A percentile compares a stretch with the other conserved stretches of the same genome.
Evolutionary conservation across 1,284 basidiomycete genomes (phyloP).

Genomic region (Neonothopanus nambi): DNA sequence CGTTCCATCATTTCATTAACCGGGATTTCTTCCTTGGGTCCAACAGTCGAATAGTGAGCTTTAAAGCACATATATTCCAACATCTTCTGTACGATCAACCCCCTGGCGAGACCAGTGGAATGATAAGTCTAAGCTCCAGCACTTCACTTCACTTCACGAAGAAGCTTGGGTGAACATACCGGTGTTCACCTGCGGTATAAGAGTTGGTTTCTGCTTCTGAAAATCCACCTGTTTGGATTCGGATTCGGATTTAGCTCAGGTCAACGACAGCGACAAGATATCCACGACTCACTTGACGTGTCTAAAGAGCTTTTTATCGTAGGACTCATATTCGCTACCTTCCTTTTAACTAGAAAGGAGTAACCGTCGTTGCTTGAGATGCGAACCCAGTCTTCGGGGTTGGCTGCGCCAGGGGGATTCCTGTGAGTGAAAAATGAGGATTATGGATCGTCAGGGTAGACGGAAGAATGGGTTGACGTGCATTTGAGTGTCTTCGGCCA

Average conservation of each 20-base stretch:
- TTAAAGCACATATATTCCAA: conserved; percentile 84
- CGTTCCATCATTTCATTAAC: conserved; percentile 72
- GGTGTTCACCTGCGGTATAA: conserved; percentile 46
- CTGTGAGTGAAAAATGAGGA: not conserved
- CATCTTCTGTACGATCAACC: conserved; percentile 78
- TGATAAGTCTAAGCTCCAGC: not conserved
- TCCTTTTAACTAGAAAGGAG: conserved; percentile 50
- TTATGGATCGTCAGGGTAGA: not conserved
- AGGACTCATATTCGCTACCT: conserved; percentile 51
- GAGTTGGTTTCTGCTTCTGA: conserved; percentile 50
- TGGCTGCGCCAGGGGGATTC: not conserved
- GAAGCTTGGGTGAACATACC: conserved; percentile 29
- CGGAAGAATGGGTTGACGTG: not conserved
- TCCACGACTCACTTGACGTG: conserved; percentile 30
- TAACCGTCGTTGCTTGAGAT: conserved; percentile 54
- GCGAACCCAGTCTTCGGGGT: conserved; percentile 49
- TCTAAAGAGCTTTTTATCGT: conserved; percentile 49
- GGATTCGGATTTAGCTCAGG: not conserved
- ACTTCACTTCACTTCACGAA: too few relatives aligned
- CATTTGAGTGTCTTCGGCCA: conserved; percentile 11
- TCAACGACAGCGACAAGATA: not conserved
- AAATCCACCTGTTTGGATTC: conserved; percentile 43
- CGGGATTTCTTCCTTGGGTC: conserved; percentile 70
- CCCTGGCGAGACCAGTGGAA: conserved; percentile 39
- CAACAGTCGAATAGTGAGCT: conserved; percentile 59